A percentile compares a stretch with the other conserved stretches of the same genome.
phyloP scores from a whole-genome alignment of 139 green algal species.

The Tetradesmus obliquus region DNA sequence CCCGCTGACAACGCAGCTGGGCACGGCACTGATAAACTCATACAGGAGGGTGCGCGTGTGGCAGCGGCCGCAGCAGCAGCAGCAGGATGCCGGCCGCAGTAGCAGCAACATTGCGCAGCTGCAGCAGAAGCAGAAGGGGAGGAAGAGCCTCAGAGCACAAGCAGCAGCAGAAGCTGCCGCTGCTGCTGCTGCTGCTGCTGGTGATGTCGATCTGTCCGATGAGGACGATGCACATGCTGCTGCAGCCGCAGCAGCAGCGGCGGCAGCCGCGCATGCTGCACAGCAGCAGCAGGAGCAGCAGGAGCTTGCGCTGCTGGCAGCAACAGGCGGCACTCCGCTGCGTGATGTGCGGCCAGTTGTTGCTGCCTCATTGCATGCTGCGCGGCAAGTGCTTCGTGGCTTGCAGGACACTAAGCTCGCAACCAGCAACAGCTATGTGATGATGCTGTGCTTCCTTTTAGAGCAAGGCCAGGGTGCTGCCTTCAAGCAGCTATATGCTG shows the following conservation, averaged over 20 bases:
- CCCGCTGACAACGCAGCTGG: slow-evolving; percentile 49
- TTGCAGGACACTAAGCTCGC: not conserved
- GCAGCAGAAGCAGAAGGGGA: not conserved
- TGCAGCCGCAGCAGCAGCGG: not conserved
- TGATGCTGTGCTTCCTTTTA: slow-evolving; percentile 28
- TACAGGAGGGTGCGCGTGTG: slow-evolving; percentile 48
- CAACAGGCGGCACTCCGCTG: not conserved
- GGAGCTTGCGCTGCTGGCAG: slow-evolving; percentile 15
- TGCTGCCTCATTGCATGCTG: slow-evolving; percentile 9
- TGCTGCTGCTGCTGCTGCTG: not conserved
- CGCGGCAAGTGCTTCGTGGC: not conserved
- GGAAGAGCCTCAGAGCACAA: not conserved
- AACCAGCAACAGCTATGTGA: slow-evolving; percentile 33
- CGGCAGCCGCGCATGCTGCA: not conserved
- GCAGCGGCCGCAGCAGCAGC: slow-evolving; percentile 11
- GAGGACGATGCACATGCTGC: not conserved
- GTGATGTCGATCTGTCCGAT: too few species aligned
- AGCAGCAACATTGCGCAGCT: slow-evolving; percentile 1
- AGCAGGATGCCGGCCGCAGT: not conserved
- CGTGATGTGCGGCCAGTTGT: slow-evolving; percentile 1
- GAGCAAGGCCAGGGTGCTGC: slow-evolving; percentile 11
- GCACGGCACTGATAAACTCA: slow-evolving; percentile 61
- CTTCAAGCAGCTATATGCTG: slow-evolving; percentile 12
- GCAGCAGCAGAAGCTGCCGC: not conserved
- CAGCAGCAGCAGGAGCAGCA: slow-evolving; percentile 6